Base-by-base conservation (phyloP, 176 grass and related monocot genomes). In the Aegilops sharonensis region DNA sequence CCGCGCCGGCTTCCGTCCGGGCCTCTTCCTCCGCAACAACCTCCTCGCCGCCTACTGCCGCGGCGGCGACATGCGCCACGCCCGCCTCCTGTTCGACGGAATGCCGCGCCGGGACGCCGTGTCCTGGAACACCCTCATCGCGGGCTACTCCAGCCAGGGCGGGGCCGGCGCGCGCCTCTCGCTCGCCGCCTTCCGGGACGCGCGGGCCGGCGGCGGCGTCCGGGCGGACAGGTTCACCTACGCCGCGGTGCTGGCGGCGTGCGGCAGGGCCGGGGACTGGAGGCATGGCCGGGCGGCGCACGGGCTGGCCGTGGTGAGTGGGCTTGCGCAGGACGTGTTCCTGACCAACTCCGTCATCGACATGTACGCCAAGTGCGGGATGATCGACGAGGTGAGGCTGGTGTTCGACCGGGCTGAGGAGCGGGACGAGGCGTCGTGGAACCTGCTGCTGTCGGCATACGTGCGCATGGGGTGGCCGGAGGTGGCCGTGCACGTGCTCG, bases 351-450 rank as follows among this genome's bases (percentile, higher is more conserved):
- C 85, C 15, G 21, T 95, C 18, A 92, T 95, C 12, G 87, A 93
- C 76, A 92, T 95, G 93, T 95, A 98, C 7, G 83, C 91, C 9
- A 95, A 92, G 23, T 98, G 87, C 36, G 83, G 93, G 34, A 90
- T 87, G 91, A 89, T 93, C 43, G 83, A 92, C 79, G 89, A 95
- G 39, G 93, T 93, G 61, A 87, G 95, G 86, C 52, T 98, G 88
- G 77, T 93, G 37, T 98, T 98, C 39, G 95, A 98, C 69, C 89
- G 85, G 3, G 91, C 95, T 3, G 75, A 92, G 75, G 91, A 98
- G 90, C 72, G 85, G 23, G 80, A 92, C 20, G 93, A 93, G 84
- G 50, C 75, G 27, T 92, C 95, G 1, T 98, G 95, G 91, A 98
- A 98, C 45, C 87, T 85, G 75, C 83, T 98, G 24, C 32, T 91